Conservation (phyloP, 2,329 filamentous ascomycete species). For the Dothideomycetes sp. region DNA sequence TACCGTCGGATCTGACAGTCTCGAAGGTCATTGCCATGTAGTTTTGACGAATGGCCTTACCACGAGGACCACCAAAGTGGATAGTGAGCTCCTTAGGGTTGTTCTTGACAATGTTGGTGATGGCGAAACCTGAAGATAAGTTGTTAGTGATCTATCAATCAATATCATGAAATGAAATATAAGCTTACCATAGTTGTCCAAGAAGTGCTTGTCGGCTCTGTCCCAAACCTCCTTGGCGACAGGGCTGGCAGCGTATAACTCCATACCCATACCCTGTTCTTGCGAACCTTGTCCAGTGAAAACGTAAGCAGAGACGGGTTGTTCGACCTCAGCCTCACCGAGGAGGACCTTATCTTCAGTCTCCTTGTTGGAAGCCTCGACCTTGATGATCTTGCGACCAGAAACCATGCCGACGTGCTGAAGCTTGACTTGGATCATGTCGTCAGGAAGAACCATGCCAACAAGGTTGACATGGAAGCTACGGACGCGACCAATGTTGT, state of each 20-base stretch:
- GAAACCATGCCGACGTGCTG: constrained; percentile 97
- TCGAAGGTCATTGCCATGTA: constrained; percentile 99
- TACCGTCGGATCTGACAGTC: constrained; percentile 84
- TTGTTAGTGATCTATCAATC: constrained; percentile 4
- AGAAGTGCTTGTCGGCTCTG: constrained; percentile 90
- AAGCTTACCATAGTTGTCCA: constrained; percentile 87
- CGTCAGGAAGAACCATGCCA: constrained; percentile 97
- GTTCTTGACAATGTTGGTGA: constrained; percentile 98
- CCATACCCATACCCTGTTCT: constrained; percentile 99
- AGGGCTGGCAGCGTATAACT: constrained; percentile 83
- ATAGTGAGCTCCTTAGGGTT: constrained; percentile 98
- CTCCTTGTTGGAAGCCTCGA: constrained; percentile 90
- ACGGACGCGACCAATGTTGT: constrained; percentile 91
- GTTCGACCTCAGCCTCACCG: constrained; percentile 93
- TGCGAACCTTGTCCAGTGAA: constrained; percentile 98
- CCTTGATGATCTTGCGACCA: constrained; percentile 98
- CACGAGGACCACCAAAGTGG: constrained; percentile 91
- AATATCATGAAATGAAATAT: background rate
- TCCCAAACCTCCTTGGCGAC: constrained; percentile 98
- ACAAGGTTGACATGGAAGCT: constrained; percentile 95
- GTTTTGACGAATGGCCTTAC: constrained; percentile 95
- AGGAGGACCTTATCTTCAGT: constrained; percentile 93
- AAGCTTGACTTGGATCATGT: constrained; percentile 86
- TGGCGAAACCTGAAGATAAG: constrained; percentile 63
- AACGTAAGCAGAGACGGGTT: constrained; percentile 91